Base-by-base conservation (phyloP, 176 grass and related monocot genomes). In the Ampelocalamus luodianensis region DNA sequence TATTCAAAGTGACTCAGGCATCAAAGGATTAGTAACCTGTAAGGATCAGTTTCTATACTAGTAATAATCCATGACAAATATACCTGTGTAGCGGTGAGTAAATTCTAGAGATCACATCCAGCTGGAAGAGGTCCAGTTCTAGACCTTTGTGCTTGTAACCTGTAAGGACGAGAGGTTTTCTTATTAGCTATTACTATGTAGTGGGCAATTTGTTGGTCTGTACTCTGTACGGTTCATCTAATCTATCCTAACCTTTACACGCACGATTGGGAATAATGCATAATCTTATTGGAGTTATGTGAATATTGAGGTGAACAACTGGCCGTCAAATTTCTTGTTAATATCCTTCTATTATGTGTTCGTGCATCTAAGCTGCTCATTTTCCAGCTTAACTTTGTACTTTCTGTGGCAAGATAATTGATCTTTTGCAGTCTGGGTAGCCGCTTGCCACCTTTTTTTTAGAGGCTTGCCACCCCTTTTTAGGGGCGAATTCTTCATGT, bases 301-400 rank as follows among this genome's bases (percentile, higher is more conserved):
- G 80, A 46, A 77, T 51, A 54, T 3, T 65, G 74, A 58, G 60
- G 69, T 20, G 24, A 76, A 24, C 68, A 74, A 59, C 48, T 84
- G 16, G 12, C 46, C 8, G 26, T 48, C 62, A 11, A 13, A 38
- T 17, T 70, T 66, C 51, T 9, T 82, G n/a, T 0, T 67, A 20
- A 10, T 18, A 67, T n/a, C 38, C 18, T 24, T 20, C 4, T 54
- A 13, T 6, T 66, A 1, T 17, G n/a, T 5, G 62, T 43, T 68
- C 23, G 49, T 49, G 37, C 26, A 32, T 68, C 51, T 12, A 51
- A 82, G 36, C 24, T 71, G 34, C 44, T 71, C 8, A 11, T 77
- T 76, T 74, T 56, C 55, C 36, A 72, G 63, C 88, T 46, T 72
- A 86, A 71, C 64, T 37, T 54, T 61, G 9, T 65, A 45, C 64